Evolutionary conservation across 345 rosid genomes (phyloP), one percentile per base, ranked within the genome.

Genomic region (Nephelium lappaceum): DNA sequence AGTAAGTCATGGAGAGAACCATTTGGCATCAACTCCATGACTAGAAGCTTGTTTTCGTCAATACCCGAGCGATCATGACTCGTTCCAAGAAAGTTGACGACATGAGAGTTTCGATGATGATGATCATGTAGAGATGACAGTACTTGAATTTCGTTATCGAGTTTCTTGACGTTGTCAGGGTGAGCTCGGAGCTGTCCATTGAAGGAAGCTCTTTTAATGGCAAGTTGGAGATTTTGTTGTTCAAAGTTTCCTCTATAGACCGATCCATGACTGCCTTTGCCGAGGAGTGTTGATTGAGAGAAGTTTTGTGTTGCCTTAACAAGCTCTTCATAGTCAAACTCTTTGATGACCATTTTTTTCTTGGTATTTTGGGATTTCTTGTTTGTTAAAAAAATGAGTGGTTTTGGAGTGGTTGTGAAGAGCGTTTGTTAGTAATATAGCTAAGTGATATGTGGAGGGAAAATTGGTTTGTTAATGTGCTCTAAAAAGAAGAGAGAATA

Each of bases 181-280:
- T 64, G 77, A 66, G 10, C 71, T 77, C 67, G 85, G 19, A 0
- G 49, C 3, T 45, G 31, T 16, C 75, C 78, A 43, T n/a, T 61
- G 24, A 70, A 10, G 6, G 85, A 83, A 2, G 91, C 74, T 77
- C 84, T 81, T 75, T 93, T 92, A n/a, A 93, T 68, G 0, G 98
- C 97, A 2, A 36, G 45, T n/a, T 77, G 74, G 25, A 19, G 57
- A 16, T 16, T 51, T 51, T 84, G 69, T 15, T 77, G 55, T 6
- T 69, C 61, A 60, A 90, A 84, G 63, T 70, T 41, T 2, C 79
- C 95, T 81, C 80, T 77, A 57, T 87, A 91, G 24, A 93, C 84
- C 1, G 86, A 84, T 31, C 97, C 97, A 61, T 93, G 98, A 83
- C 98, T 93, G 42, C 98, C 97, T 87, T 84, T 92, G 10, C 98